Base-by-base conservation (phyloP, 2,329 filamentous ascomycete species). In the Phialemoniopsis sp. region DNA sequence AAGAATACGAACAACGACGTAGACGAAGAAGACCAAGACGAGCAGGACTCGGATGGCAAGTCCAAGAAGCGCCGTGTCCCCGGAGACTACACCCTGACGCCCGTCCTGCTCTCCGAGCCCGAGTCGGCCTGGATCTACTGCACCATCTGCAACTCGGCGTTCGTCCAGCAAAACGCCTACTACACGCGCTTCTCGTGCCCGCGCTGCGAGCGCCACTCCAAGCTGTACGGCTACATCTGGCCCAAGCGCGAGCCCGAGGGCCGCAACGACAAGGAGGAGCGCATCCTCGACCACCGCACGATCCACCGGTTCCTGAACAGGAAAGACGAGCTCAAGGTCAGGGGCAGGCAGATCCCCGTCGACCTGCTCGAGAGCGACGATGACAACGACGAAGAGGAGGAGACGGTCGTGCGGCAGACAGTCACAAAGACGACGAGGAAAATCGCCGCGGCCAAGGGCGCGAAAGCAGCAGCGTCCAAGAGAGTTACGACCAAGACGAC, bases 201-300 rank as follows among this genome's bases (percentile, higher is more conserved):
- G 4, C 80, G 93, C 7, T 98, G 93, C 60, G 93, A 98, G 65
- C 80, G 93, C 1, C 93, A 98, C 57, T 94, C 87, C 13, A 97
- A 95, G 66, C 68, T 98, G 1, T 98, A 97, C 58, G 94, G 94
- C 0, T 96, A 87, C 56, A 73, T 85, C 41, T 98, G 93, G 93
- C 93, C 93, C 6, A 96, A 98, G 68, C 97, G 93, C 1, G 86
- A 95, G 43, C 85, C 75, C 45, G 80, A 85, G 18, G 87, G 87
- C 1, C 79, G 80, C 13, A 62, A 76, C 15, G 93, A 97, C 56
- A 82, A 78, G 41, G 80, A 85, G 49, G 76, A 82, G 56, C 66
- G 80, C 9, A 69, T 95, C 1, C 72, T 93, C 43, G 91, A 97
- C 56, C 90, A 96, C 56, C 75, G 91, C n/a, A 82, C 76, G 0